A percentile compares a stretch with the other conserved stretches of the same genome.
Evolutionary conservation across 371 early-diverging fungal genomes (phyloP).

Genomic region (Syncephalastrum racemosum): DNA sequence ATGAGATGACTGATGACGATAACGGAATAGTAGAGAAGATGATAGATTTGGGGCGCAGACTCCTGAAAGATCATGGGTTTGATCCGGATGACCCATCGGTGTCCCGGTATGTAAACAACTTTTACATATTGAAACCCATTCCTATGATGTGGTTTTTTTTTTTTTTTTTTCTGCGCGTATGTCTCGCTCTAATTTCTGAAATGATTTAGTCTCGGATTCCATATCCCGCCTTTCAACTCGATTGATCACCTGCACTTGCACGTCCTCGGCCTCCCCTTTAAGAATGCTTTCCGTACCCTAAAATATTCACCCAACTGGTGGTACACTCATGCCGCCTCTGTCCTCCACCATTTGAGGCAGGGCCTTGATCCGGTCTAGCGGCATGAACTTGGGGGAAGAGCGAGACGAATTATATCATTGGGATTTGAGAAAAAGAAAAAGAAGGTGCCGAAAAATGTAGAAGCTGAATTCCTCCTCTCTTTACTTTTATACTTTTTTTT

Average conservation of each 20-base stretch:
- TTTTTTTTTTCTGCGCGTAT: background rate
- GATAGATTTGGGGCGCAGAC: conserved; percentile 33
- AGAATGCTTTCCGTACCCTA: conserved; percentile 22
- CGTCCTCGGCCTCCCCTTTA: conserved; percentile 55
- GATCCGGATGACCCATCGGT: conserved; percentile 20
- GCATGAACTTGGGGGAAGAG: too few relatives aligned
- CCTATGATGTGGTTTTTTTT: conserved; percentile 2
- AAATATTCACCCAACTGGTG: conserved; percentile 31
- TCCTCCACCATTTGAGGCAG: conserved; percentile 12
- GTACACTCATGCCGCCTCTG: conserved; percentile 26
- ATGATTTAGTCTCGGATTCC: conserved; percentile 55
- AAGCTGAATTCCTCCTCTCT: too few relatives aligned
- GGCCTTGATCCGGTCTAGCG: conserved; percentile 9
- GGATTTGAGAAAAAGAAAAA: too few relatives aligned
- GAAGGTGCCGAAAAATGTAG: too few relatives aligned
- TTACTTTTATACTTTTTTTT: too few relatives aligned
- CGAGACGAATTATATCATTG: too few relatives aligned
- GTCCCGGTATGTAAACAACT: too few relatives aligned
- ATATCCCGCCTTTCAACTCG: conserved; percentile 67
- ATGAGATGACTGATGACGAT: background rate
- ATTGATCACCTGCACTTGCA: conserved; percentile 64
- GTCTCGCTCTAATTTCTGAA: background rate
- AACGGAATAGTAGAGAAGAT: conserved; percentile 37
- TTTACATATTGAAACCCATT: background rate
- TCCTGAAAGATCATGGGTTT: conserved; percentile 42